These are phyloP conservation scores for Nicotiana rustica DNA, from an alignment of 305 asterid genomes.

Conservation along the genomic window DNA sequence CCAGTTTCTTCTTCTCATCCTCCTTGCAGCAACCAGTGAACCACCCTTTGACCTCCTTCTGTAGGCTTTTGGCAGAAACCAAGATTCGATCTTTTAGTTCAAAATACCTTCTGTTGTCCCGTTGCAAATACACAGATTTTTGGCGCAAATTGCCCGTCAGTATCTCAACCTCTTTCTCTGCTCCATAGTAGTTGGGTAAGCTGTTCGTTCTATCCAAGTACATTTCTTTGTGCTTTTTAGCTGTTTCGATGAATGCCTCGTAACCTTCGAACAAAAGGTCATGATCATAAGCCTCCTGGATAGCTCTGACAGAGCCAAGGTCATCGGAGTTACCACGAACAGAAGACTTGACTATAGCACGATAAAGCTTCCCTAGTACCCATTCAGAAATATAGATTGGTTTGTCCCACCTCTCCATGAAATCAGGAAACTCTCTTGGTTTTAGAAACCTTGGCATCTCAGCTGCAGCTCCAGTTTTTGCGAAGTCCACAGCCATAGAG, in stretches of 20 bases:
- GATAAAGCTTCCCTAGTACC: slow-evolving; percentile 83
- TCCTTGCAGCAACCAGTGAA: slow-evolving; percentile 50
- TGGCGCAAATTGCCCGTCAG: slow-evolving; percentile 73
- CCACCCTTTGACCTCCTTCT: slow-evolving; percentile 79
- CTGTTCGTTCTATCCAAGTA: slow-evolving; percentile 63
- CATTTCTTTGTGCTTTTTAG: slow-evolving; percentile 66
- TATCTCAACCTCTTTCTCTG: slow-evolving; percentile 76
- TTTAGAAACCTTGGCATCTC: slow-evolving; percentile 82
- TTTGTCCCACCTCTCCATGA: slow-evolving; percentile 90
- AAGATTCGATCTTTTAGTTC: slow-evolving; percentile 83
- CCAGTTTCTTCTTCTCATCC: slow-evolving; percentile 58
- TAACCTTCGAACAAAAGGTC: slow-evolving; percentile 75
- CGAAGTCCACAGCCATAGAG: slow-evolving; percentile 96
- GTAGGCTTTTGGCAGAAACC: slow-evolving; percentile 71
- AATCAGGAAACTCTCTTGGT: slow-evolving; percentile 86
- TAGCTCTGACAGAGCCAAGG: slow-evolving; percentile 37
- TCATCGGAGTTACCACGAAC: slow-evolving; percentile 41
- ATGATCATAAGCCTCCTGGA: slow-evolving; percentile 60
- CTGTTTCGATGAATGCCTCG: slow-evolving; percentile 53
- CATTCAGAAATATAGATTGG: slow-evolving; percentile 77
- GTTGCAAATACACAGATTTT: slow-evolving; percentile 66
- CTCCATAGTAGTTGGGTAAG: slow-evolving; percentile 70
- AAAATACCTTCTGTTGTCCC: slow-evolving; percentile 79
- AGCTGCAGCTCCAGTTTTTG: slow-evolving; percentile 96
- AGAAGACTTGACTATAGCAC: slow-evolving; percentile 58